Evolutionary conservation across 352 stramenopile genomes (phyloP), one percentile per base, ranked within the genome.

Genomic region (Globisporangium heterothallicum): DNA sequence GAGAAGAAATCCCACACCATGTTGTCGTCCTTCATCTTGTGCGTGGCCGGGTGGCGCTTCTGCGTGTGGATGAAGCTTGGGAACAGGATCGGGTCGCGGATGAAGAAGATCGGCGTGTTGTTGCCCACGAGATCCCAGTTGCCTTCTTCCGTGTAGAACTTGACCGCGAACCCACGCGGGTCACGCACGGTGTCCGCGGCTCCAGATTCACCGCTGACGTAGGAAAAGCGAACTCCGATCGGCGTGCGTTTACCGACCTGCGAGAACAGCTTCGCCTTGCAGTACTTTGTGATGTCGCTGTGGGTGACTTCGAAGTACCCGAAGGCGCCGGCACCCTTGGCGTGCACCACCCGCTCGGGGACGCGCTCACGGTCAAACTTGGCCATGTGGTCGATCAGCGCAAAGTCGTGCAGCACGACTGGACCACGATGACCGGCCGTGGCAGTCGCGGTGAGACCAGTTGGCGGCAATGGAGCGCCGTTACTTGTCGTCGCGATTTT

Each of bases 31-130:
- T 93, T 88, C 22, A 94, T 59, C 29, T 34, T 34, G 60, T 96
- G 84, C 30, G 83, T 95, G 45, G 66, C 61, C 21, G 90, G 85
- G 61, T 97, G 81, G 38, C 88, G 78, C 70, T 97, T 97, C 65
- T 96, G 88, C 45, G 89, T 96, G 70, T 97, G 90, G 59, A 97
- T 97, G 64, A 97, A 96, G 58, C 81, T 88, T 9, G 90, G 90
- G 61, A 96, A 96, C 21, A 96, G 73, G 29, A 96, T 92, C 9
- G 89, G 78, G 60, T 97, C 90, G 19, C 90, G 78, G 55, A 97
- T 91, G 63, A 97, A 97, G 62, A 97, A 97, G 36, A 97, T 88
- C 9, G 91, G 91, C 50, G 88, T 97, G 68, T 97, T 97, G 75
- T 97, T 96, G 25, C 87, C 88, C 36, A 97, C 88, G 14, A 97